These are phyloP conservation scores for Alternaria gansuensis DNA, from an alignment of 2,329 filamentous ascomycete species.

Conservation along the genomic window DNA sequence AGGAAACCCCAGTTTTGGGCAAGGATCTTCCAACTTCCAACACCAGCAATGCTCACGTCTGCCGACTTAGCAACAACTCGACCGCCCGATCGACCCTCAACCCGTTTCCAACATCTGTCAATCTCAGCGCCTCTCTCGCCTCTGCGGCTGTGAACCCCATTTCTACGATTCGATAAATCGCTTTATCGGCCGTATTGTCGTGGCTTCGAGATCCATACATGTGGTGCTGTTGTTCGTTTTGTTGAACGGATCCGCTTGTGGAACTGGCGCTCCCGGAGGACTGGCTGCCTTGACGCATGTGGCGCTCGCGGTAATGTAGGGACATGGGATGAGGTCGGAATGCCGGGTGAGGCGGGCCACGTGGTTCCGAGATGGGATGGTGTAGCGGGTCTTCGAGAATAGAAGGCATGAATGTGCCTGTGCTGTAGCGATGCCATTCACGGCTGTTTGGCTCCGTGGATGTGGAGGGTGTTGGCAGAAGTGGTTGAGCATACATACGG, in stretches of 20 bases:
- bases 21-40: not conserved
- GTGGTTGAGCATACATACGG: slow-evolving; percentile 36
- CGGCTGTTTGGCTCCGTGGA: slow-evolving; percentile 38
- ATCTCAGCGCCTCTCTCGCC: slow-evolving; percentile 65
- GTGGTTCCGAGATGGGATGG: slow-evolving; percentile 17
- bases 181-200: slow-evolving; percentile 65
- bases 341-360: slow-evolving; percentile 30
- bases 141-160: slow-evolving; percentile 67
- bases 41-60: slow-evolving; percentile 5
- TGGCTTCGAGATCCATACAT: slow-evolving; percentile 48
- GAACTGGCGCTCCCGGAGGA: slow-evolving; percentile 16
- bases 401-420: slow-evolving; percentile 44
- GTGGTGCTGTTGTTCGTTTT: slow-evolving; percentile 46
- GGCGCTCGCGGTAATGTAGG: slow-evolving; percentile 2
- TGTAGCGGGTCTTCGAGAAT: slow-evolving; percentile 43
- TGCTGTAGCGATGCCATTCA: slow-evolving; percentile 35
- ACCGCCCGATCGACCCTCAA: slow-evolving; percentile 67
- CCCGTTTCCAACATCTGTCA: slow-evolving; percentile 68
- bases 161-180: slow-evolving; percentile 65
- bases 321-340: slow-evolving; percentile 25
- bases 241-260: slow-evolving; percentile 33
- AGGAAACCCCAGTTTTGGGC: not conserved
- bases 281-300: slow-evolving; percentile 10
- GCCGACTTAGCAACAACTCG: slow-evolving; percentile 58
- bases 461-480: slow-evolving; percentile 45